Percentiles rank a stretch among this genome's conserved stretches.
These are phyloP conservation scores for Penicillium sp. DNA, from an alignment of 2,329 filamentous ascomycete genomes.

Conservation along the genomic window DNA sequence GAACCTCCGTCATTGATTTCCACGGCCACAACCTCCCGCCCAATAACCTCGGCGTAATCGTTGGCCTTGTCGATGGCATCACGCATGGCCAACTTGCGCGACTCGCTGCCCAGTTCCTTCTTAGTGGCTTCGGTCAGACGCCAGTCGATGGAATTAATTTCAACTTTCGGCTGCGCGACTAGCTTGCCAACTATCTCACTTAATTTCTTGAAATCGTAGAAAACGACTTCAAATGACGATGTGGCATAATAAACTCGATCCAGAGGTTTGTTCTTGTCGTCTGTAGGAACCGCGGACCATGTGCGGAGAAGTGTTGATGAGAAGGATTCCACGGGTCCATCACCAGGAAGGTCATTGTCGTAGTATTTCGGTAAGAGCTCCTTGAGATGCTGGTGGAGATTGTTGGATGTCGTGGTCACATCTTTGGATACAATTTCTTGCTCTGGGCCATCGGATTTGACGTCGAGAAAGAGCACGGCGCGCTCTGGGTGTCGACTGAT, in stretches of 20 bases:
- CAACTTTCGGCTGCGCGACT: constrained; percentile 17
- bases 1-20: constrained; percentile 11
- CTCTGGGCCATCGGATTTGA: constrained; percentile 7
- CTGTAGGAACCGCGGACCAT: background rate
- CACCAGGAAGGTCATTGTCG: constrained; percentile 1
- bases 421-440: constrained; percentile 10
- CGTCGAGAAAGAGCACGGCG: constrained; percentile 7
- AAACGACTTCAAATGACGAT: constrained; percentile 19
- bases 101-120: constrained; percentile 16
- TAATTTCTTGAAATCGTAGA: constrained; percentile 23
- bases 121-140: constrained; percentile 22
- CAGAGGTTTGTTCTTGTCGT: constrained; percentile 7
- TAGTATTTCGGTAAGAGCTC: constrained; percentile 7
- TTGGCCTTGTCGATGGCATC: constrained; percentile 25
- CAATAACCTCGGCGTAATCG: constrained; percentile 21
- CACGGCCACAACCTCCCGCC: constrained; percentile 13
- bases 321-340: constrained; percentile 20
- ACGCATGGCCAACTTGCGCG: constrained; percentile 20
- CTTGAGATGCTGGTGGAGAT: constrained; percentile 11
- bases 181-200: constrained; percentile 18
- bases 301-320: constrained; percentile 13
- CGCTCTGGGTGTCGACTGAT: constrained; percentile 15
- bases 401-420: constrained; percentile 8
- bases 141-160: constrained; percentile 24
- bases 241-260: constrained; percentile 17